Evolutionary conservation across 768 basidiomycete species (phyloP), one percentile per base, ranked within the genome.

Genomic region (Leccinum truebloodii): DNA sequence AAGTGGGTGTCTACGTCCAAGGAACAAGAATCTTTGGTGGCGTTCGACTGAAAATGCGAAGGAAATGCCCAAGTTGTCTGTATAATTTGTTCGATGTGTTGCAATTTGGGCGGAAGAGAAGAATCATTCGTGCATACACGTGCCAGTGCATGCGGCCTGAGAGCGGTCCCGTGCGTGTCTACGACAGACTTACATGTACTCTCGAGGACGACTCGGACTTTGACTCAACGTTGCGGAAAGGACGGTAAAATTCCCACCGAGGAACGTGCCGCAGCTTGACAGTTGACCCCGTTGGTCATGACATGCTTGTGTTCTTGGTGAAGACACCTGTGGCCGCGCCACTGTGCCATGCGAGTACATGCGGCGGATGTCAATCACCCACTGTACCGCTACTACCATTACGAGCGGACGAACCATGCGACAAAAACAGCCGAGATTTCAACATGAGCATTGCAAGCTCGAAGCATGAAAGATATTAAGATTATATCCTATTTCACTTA

Each of bases 1-100:
- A 71, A 72, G 10, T 84, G 81, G 80, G 30, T 64, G 5, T 50
- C 58, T 14, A 55, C 35, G 48, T 81, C 74, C 62, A 68, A 60
- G 18, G 69, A 57, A 9, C 68, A 76, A 2, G 65, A 71, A 26
- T 61, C 65, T 35, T 61, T 72, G 34, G 62, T 62, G 14, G 70
- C 64, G 54, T 60, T 63, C 22, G 71, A 70, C 49, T 70, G 53
- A 62, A 24, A 18, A 37, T 20, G 8, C 13, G n/a, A 7, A 12
- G 14, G 5, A 12, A 35, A 62, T 24, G 26, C 26, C 51, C 12
- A 32, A 37, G 3, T 14, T 20, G 10, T 34, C 6, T 28, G 1
- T 46, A 32, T 37, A 20, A 12, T 18, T 49, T 10, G 51, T 44
- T 28, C 10, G 14, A 39, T 26, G 5, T 26, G 24, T 32, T 35